phyloP scores from a whole-genome alignment of 345 rosid genomes.

The Brassica cretica region DNA sequence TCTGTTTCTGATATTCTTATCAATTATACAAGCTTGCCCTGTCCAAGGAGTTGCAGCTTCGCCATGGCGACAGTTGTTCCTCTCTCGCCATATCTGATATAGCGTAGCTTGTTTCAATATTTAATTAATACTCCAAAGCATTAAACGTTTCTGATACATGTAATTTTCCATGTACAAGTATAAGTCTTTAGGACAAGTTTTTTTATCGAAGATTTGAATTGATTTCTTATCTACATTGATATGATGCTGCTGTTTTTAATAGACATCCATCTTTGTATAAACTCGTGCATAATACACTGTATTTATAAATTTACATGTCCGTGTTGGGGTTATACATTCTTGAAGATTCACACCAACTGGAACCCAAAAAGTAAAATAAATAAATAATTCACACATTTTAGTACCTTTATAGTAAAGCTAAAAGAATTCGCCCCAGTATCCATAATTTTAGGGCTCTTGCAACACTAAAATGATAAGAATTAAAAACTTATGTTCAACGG shows the following conservation, averaged over 20 bases:
- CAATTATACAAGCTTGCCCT: too few species aligned
- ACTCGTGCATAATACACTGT: not conserved
- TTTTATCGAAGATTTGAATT: not conserved
- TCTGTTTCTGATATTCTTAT: too few species aligned
- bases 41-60: too few species aligned
- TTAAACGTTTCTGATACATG: not conserved
- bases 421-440: not conserved
- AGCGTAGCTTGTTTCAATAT: not conserved
- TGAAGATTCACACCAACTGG: not conserved
- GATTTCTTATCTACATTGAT: not conserved
- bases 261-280: not conserved
- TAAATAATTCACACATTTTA: not conserved
- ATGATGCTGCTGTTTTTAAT: not conserved
- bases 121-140: not conserved
- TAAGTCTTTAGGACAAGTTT: not conserved
- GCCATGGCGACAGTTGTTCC: too few species aligned
- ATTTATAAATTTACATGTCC: not conserved
- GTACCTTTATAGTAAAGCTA: not conserved
- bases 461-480: not conserved
- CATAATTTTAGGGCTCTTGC: not conserved
- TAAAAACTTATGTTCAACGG: not conserved
- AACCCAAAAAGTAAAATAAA: not conserved
- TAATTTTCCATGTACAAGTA: not conserved
- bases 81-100: too few species aligned
- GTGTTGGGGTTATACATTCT: not conserved